Evolutionary conservation across 306 rosid species (phyloP).

Genomic region (Trifolium repens): DNA sequence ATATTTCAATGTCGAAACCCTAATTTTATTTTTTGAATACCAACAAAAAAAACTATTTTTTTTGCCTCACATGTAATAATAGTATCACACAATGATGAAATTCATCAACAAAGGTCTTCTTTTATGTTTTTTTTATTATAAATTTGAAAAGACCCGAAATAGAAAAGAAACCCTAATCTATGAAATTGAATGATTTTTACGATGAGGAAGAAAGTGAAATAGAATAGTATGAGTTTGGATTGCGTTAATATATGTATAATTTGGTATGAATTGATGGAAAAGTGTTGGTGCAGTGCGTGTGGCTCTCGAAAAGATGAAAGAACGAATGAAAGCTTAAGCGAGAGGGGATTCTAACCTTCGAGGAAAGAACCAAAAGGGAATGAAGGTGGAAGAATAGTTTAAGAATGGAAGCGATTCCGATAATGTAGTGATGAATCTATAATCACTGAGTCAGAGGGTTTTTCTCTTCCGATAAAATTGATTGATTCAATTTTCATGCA

Average conservation of each 20-base stretch:
- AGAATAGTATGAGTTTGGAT: not conserved
- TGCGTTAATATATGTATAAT: too few species aligned
- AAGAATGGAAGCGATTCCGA: constrained; percentile 48
- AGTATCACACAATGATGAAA: constrained; percentile 1
- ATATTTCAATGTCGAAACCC: constrained; percentile 47
- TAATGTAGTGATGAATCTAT: constrained; percentile 1
- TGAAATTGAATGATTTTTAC: not conserved
- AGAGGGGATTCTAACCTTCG: constrained; percentile 74
- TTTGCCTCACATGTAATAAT: not conserved
- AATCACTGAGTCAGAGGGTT: constrained; percentile 25
- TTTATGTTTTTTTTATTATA: too few species aligned
- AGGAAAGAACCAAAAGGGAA: constrained; percentile 65
- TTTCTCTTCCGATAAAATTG: constrained; percentile 45
- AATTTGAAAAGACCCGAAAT: not conserved
- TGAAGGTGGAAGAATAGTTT: constrained; percentile 43
- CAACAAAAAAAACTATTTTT: not conserved
- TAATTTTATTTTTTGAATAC: not conserved
- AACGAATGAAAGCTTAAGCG: constrained; percentile 32
- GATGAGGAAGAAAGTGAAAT: not conserved
- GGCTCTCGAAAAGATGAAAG: constrained; percentile 47
- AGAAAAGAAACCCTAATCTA: not conserved
- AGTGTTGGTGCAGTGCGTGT: not conserved
- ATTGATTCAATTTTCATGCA: not conserved
- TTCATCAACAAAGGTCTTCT: not conserved
- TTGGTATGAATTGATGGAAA: not conserved